These are phyloP conservation scores for Clarireedia sp. DNA, from an alignment of 2,329 filamentous ascomycete species.

Conservation along the genomic window DNA sequence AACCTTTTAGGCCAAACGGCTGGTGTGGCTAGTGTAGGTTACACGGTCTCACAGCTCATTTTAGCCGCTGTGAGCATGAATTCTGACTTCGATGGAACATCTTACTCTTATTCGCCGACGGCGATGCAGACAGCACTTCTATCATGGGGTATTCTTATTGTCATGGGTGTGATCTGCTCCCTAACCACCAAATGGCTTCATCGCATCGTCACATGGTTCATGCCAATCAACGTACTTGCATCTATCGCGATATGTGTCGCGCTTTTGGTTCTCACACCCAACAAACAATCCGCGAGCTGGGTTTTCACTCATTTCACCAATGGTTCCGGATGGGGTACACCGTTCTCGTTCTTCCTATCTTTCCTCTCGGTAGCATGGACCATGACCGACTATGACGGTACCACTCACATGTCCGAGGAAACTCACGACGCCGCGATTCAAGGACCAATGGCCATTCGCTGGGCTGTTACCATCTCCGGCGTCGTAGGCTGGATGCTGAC, in stretches of 20 bases:
- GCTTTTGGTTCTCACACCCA: constrained; percentile 48
- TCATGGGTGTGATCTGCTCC: constrained; percentile 52
- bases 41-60: constrained; percentile 57
- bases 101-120: constrained; percentile 47
- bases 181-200: constrained; percentile 52
- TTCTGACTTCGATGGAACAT: constrained; percentile 39
- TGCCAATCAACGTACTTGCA: constrained; percentile 54
- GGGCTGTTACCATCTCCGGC: constrained; percentile 52
- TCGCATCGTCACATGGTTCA: constrained; percentile 55
- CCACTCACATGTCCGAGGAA: constrained; percentile 61
- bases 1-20: constrained; percentile 58
- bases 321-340: constrained; percentile 53
- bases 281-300: constrained; percentile 50
- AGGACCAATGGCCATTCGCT: constrained; percentile 51
- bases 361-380: constrained; percentile 51
- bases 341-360: constrained; percentile 52
- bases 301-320: constrained; percentile 55
- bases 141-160: constrained; percentile 45
- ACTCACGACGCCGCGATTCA: constrained; percentile 54
- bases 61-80: constrained; percentile 55
- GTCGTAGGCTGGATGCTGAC: constrained; percentile 54
- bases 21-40: constrained; percentile 54
- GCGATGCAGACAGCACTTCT: constrained; percentile 51
- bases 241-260: constrained; percentile 53
- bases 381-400: constrained; percentile 64